These are phyloP conservation scores for Aspergillus sp. DNA, from an alignment of 2,329 filamentous ascomycete genomes.

Conservation along the genomic window DNA sequence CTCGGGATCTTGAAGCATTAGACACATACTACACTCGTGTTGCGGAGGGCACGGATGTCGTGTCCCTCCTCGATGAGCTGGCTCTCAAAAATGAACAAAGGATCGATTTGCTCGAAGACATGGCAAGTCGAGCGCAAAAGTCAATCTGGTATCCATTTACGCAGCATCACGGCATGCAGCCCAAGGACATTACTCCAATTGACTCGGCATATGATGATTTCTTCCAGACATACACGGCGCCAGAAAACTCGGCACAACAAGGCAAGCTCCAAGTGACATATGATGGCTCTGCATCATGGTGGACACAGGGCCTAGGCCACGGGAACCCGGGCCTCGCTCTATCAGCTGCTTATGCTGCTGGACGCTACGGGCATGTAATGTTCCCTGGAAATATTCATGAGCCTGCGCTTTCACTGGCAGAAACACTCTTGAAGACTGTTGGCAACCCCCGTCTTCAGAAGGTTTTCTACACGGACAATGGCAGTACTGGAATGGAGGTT, in stretches of 20 bases:
- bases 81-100: conserved; percentile 56
- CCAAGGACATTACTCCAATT: conserved; percentile 68
- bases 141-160: conserved; percentile 87
- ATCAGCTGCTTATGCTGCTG: conserved; percentile 76
- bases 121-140: conserved; percentile 61
- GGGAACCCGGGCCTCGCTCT: conserved; percentile 70
- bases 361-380: conserved; percentile 85
- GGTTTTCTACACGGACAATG: conserved; percentile 82
- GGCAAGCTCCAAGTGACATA: conserved; percentile 64
- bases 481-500: conserved; percentile 80
- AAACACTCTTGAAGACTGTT: conserved; percentile 60
- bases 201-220: conserved; percentile 78
- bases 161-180: conserved; percentile 66
- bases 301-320: conserved; percentile 85
- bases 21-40: conserved; percentile 60
- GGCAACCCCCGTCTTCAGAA: conserved; percentile 65
- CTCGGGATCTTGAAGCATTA: conserved; percentile 60
- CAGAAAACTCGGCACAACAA: conserved; percentile 17
- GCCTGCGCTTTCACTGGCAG: conserved; percentile 69
- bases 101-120: conserved; percentile 59
- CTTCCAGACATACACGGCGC: conserved; percentile 63
- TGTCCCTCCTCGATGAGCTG: conserved; percentile 53
- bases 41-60: conserved; percentile 41
- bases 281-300: conserved; percentile 86
- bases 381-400: conserved; percentile 79